Conservation (phyloP, 2,329 filamentous ascomycete species). For the Cladosporium sp. region DNA sequence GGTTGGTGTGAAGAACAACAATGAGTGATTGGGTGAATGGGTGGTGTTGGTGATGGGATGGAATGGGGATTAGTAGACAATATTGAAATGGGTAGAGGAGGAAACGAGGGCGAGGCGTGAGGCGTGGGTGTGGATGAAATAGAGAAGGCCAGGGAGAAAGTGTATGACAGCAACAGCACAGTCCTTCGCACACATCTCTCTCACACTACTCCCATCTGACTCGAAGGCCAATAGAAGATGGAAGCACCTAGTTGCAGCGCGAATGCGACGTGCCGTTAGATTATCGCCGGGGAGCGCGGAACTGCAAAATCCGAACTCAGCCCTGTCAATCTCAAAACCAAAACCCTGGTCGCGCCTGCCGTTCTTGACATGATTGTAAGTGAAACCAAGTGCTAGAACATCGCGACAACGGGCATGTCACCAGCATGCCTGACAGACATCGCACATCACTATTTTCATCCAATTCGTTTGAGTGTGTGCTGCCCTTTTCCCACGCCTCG, state of each 20-base stretch:
- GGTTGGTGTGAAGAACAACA: neutral
- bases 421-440: neutral
- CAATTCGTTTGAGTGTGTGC: constrained; percentile 1
- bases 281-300: constrained; percentile 5
- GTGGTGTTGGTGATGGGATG: constrained; percentile 8
- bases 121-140: constrained; percentile 2
- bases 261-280: constrained; percentile 8
- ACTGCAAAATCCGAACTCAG: neutral
- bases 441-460: neutral
- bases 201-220: constrained; percentile 5
- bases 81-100: neutral
- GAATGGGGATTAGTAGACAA: constrained; percentile 11
- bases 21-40: neutral
- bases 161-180: constrained; percentile 12
- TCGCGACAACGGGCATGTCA: neutral
- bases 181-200: too few species aligned
- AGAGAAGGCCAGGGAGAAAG: neutral
- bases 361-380: neutral
- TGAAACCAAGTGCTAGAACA: neutral
- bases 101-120: neutral
- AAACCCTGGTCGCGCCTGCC: neutral
- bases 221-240: constrained; percentile 4
- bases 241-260: constrained; percentile 1
- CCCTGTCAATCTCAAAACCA: neutral
- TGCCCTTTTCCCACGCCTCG: constrained; percentile 1